Base-by-base conservation (phyloP, 805 yeast species). In the Kluyveromyces nonfermentans region DNA sequence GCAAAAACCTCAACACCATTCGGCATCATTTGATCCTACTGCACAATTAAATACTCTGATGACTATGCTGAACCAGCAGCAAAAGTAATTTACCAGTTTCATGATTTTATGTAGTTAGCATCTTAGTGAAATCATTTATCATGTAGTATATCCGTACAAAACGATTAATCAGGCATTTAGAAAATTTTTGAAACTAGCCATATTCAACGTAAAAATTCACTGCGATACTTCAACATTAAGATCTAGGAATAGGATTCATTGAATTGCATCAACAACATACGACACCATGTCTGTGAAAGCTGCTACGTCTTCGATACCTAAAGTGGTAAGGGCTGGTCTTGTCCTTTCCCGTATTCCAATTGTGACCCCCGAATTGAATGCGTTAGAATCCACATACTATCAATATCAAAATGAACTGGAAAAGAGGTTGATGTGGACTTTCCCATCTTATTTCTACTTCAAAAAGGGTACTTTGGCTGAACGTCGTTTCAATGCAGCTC, bases 361-460 rank as follows among this genome's bases (percentile, higher is more conserved):
- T 32, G 77, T 93, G 38, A 85, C 96, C 2, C 82, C 85, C 9
- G 90, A 85, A 47, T 67, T 80, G 43, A 71, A 82, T 8, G 75
- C 71, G 45, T 82, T 90, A 53, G 96, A 87, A 54, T 57, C 69
- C 47, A 78, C 79, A 41, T 93, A 82, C 64, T 85, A 83, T 60
- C 70, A 78, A 43, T 93, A 93, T 62, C 95, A 89, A 64, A 76
- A 78, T 41, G 95, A 85, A 62, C 72, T 93, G 44, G 89, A 88
- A 71, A 80, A 80, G 58, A 75, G 97, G 55, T 72, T 93, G 52
- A 88, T 89, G 95, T 88, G 96, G 96, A 88, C 97, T 0, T 93
- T 93, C 64, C 97, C 98, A 5, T 80, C 82, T 54, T 87, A 87
- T 76, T 89, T 79, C 60, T 93, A 89, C 68, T 93, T 81, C 69